phyloP scores from a whole-genome alignment of 768 basidiomycete genomes.

The Jaapia argillacea region DNA sequence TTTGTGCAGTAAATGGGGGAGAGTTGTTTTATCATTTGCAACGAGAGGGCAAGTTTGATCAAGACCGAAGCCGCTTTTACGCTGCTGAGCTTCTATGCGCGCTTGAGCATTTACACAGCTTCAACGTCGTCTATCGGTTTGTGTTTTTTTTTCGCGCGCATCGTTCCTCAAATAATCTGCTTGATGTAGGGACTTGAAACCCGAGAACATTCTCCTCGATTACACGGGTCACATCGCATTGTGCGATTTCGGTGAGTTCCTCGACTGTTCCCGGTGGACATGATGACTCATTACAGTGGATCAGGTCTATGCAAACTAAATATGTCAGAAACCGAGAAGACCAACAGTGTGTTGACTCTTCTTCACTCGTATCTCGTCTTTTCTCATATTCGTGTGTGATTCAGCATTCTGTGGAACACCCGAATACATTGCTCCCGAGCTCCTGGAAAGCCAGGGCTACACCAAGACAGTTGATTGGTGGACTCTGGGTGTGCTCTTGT shows the following conservation, averaged over 20 bases:
- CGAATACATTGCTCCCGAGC: constrained; percentile 96
- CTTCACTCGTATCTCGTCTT: constrained; percentile 2
- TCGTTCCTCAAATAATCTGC: not conserved
- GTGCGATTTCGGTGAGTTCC: constrained; percentile 98
- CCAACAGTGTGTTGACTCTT: constrained; percentile 68
- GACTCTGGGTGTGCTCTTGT: constrained; percentile 93
- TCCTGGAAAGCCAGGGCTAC: constrained; percentile 93
- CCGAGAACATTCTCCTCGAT: constrained; percentile 95
- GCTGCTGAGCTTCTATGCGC: constrained; percentile 96
- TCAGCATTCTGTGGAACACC: constrained; percentile 87
- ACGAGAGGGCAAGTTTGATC: constrained; percentile 93
- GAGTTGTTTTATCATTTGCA: constrained; percentile 98
- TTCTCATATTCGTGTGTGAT: constrained; percentile 1
- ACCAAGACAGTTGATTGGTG: constrained; percentile 99
- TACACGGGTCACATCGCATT: constrained; percentile 97
- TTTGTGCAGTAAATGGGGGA: constrained; percentile 76
- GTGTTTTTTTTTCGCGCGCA: constrained; percentile 10
- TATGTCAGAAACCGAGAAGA: constrained; percentile 97
- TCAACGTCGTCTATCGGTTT: constrained; percentile 97
- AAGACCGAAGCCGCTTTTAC: constrained; percentile 89
- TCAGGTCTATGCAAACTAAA: constrained; percentile 93
- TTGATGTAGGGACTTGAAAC: constrained; percentile 74
- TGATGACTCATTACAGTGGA: too few relatives aligned
- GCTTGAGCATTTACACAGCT: constrained; percentile 90
- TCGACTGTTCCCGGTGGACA: too few relatives aligned